These are phyloP conservation scores for Leucaena leucocephala DNA, from an alignment of 306 rosid genomes.

Conservation along the genomic window DNA sequence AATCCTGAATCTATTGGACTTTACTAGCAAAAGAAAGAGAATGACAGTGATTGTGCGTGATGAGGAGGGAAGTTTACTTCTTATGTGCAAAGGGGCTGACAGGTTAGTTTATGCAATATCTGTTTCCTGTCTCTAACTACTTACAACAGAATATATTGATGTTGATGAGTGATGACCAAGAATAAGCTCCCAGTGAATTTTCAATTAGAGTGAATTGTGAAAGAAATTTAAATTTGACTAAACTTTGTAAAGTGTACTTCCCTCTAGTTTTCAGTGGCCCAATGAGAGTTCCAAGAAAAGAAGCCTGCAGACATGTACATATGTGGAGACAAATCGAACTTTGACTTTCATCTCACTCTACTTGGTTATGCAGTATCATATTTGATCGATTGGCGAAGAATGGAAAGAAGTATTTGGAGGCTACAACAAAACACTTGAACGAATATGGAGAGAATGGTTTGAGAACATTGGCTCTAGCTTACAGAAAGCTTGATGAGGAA, in stretches of 20 bases:
- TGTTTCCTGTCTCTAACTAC: slow-evolving; percentile 25
- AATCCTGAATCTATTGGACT: slow-evolving; percentile 76
- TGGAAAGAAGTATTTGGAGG: slow-evolving; percentile 73
- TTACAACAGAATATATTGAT: slow-evolving; percentile 16
- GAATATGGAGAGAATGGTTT: slow-evolving; percentile 96
- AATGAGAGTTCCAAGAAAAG: slow-evolving; percentile 19
- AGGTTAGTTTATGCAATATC: slow-evolving; percentile 62
- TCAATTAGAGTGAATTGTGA: slow-evolving; percentile 1
- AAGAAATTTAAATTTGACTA: slow-evolving; percentile 20
- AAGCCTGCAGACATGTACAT: slow-evolving; percentile 18
- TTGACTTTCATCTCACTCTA: slow-evolving; percentile 32
- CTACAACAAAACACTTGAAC: slow-evolving; percentile 77
- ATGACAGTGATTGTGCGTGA: slow-evolving; percentile 90
- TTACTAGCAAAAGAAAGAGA: slow-evolving; percentile 96
- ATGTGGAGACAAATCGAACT: slow-evolving; percentile 14
- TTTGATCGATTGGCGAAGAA: slow-evolving; percentile 81
- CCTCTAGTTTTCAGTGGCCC: slow-evolving; percentile 23
- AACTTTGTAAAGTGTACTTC: slow-evolving; percentile 22
- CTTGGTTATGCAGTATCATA: slow-evolving; percentile 73
- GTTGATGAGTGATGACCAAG: slow-evolving; percentile 30
- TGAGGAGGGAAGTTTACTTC: slow-evolving; percentile 73
- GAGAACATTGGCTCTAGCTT: slow-evolving; percentile 91
- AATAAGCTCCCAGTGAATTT: slow-evolving; percentile 31
- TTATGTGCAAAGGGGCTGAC: slow-evolving; percentile 98
- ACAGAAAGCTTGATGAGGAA: slow-evolving; percentile 76